These are phyloP conservation scores for Cetraspora pellucida DNA, from an alignment of 192 early-diverging fungal genomes.

Conservation along the genomic window DNA sequence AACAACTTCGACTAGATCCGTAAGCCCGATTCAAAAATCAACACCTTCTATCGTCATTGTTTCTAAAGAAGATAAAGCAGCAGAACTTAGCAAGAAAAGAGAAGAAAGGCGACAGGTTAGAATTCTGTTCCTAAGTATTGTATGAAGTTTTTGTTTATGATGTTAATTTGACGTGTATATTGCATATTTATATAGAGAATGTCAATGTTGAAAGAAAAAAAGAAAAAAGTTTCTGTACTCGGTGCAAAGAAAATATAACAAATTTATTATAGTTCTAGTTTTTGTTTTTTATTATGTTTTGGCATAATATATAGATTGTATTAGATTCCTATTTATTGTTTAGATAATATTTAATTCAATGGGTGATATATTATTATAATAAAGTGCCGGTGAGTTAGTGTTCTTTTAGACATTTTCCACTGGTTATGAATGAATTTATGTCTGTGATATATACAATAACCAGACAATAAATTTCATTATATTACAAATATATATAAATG, in stretches of 20 bases:
- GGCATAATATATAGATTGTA: too few species aligned
- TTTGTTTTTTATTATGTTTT: too few species aligned
- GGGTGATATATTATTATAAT: too few species aligned
- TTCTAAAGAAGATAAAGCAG: constrained; percentile 52
- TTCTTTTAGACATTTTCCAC: too few species aligned
- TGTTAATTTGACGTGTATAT: not conserved
- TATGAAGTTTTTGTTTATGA: not conserved
- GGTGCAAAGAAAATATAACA: constrained; percentile 54
- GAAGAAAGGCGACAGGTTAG: constrained; percentile 53
- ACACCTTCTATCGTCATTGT: constrained; percentile 20
- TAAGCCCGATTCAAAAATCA: not conserved
- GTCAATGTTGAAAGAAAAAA: constrained; percentile 50
- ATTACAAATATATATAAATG: too few species aligned
- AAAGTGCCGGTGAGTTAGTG: too few species aligned
- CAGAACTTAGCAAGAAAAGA: constrained; percentile 53
- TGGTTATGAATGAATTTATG: too few species aligned
- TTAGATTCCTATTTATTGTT: too few species aligned
- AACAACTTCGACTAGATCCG: not conserved
- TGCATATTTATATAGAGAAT: constrained; percentile 36
- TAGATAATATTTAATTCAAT: too few species aligned
- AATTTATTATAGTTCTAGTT: not conserved
- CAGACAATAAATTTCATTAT: too few species aligned
- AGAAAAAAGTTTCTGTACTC: constrained; percentile 36
- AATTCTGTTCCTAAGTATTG: not conserved
- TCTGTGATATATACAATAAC: too few species aligned